A percentile compares a stretch with the other conserved stretches of the same genome.
These are phyloP conservation scores for Lindgomyces ingoldianus DNA, from an alignment of 495 filamentous ascomycete species.

Conservation along the genomic window DNA sequence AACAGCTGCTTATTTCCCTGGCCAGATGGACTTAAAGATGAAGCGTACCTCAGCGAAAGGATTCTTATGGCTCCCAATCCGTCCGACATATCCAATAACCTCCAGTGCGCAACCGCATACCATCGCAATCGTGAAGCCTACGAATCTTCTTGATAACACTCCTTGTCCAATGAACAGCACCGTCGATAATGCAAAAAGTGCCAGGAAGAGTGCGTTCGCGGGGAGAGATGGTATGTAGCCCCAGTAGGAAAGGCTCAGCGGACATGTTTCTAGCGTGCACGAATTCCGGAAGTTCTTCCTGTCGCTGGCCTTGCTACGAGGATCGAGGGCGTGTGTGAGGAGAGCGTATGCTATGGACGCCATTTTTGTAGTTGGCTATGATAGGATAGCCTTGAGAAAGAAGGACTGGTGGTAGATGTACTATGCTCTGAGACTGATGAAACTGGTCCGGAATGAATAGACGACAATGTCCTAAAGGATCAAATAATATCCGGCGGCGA, in stretches of 20 bases:
- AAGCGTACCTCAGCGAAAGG: constrained; percentile 44
- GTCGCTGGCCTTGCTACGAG: constrained; percentile 11
- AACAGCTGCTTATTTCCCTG: not conserved
- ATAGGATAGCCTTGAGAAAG: not conserved
- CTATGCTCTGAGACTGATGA: too few relatives aligned
- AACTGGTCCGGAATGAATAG: too few relatives aligned
- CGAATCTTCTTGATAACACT: constrained; percentile 41
- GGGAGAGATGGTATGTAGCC: constrained; percentile 37
- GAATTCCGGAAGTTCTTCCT: constrained; percentile 29
- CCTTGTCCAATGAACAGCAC: constrained; percentile 32
- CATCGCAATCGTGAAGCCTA: constrained; percentile 49
- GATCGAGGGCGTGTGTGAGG: not conserved
- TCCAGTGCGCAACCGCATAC: constrained; percentile 48
- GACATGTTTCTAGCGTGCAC: constrained; percentile 40
- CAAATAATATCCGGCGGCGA: too few relatives aligned
- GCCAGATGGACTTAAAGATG: not conserved
- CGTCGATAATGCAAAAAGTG: constrained; percentile 35
- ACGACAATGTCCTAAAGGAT: too few relatives aligned
- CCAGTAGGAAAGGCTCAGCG: constrained; percentile 37
- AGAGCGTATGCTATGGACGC: not conserved
- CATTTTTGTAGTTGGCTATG: constrained; percentile 1
- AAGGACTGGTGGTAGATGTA: too few relatives aligned
- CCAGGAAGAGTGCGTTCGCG: constrained; percentile 36
- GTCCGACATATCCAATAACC: constrained; percentile 51
- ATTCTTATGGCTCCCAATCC: constrained; percentile 48